Percentiles rank a stretch among this genome's conserved stretches.
Evolutionary conservation across 2,329 filamentous ascomycete genomes (phyloP).

Genomic region (Fusarium sp.): DNA sequence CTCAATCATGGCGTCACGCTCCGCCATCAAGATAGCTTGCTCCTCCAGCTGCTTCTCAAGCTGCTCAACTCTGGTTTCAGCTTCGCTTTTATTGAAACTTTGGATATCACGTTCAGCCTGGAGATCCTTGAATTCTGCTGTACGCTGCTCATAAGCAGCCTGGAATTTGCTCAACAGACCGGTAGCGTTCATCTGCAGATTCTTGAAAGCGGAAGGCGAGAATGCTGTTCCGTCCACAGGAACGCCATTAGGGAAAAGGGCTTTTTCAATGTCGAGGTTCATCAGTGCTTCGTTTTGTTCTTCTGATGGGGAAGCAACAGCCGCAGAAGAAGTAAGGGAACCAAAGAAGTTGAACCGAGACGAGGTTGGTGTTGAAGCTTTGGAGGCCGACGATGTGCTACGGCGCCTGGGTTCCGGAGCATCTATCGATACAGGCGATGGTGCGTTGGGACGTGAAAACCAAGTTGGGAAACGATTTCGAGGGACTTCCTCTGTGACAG

Average conservation of each 20-base stretch:
- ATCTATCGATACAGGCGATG: slow-evolving; percentile 34
- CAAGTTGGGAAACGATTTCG: slow-evolving; percentile 42
- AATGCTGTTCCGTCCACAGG: slow-evolving; percentile 63
- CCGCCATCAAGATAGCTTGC: slow-evolving; percentile 66
- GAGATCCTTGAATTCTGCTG: slow-evolving; percentile 64
- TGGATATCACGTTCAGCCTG: slow-evolving; percentile 67
- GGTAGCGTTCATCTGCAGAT: slow-evolving; percentile 69
- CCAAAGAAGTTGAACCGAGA: slow-evolving; percentile 63
- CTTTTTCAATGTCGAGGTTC: slow-evolving; percentile 67
- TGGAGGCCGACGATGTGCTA: slow-evolving; percentile 52
- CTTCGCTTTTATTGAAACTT: slow-evolving; percentile 69
- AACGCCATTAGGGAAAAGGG: slow-evolving; percentile 64
- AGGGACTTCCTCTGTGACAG: slow-evolving; percentile 37
- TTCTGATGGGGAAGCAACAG: slow-evolving; percentile 53
- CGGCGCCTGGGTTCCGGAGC: slow-evolving; percentile 28
- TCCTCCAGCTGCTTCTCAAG: slow-evolving; percentile 72
- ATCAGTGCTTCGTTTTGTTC: slow-evolving; percentile 66
- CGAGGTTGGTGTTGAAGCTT: slow-evolving; percentile 49
- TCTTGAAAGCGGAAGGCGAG: slow-evolving; percentile 72
- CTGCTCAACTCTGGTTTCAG: slow-evolving; percentile 64
- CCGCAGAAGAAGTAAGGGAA: slow-evolving; percentile 57
- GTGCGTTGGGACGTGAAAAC: slow-evolving; percentile 42
- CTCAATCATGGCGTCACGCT: slow-evolving; percentile 66
- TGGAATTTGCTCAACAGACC: slow-evolving; percentile 70
- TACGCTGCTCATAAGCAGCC: slow-evolving; percentile 68